A percentile compares a stretch with the other conserved stretches of the same genome.
Conservation (phyloP, 2,329 filamentous ascomycete genomes). For the Cordyceps farinosa region DNA sequence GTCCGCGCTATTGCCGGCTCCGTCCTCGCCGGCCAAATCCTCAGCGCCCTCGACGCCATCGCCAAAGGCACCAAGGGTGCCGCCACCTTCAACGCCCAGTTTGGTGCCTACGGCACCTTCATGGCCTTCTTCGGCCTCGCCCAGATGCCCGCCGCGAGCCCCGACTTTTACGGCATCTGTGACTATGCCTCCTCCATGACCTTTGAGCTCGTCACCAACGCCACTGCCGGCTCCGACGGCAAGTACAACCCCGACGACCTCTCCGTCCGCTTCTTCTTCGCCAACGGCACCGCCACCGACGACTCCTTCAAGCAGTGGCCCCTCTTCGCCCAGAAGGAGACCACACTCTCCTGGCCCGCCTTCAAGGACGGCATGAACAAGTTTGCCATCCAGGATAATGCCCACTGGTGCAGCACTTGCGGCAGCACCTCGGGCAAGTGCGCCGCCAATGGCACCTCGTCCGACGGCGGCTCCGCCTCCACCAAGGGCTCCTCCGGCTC, state of each 20-base stretch:
- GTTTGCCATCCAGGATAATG: constrained; percentile 62
- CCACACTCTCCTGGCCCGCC: constrained; percentile 61
- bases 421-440: constrained; percentile 69
- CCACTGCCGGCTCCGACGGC: constrained; percentile 41
- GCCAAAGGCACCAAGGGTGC: constrained; percentile 37
- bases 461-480: constrained; percentile 25
- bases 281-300: constrained; percentile 53
- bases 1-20: constrained; percentile 56
- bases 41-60: constrained; percentile 51
- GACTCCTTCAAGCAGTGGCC: constrained; percentile 53
- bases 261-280: constrained; percentile 58
- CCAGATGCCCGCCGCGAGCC: constrained; percentile 46
- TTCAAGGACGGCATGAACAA: constrained; percentile 62
- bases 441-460: constrained; percentile 35
- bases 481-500: constrained; percentile 26
- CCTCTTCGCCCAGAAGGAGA: constrained; percentile 55
- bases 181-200: constrained; percentile 80
- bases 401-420: constrained; percentile 72
- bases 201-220: constrained; percentile 66
- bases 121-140: constrained; percentile 61
- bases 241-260: constrained; percentile 46
- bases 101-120: constrained; percentile 60
- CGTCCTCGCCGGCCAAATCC: constrained; percentile 54
- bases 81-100: constrained; percentile 49
- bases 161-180: constrained; percentile 71